Evolutionary conservation across 2,329 filamentous ascomycete species (phyloP), one percentile per base, ranked within the genome.

Genomic region (Alternaria hordeiaustralica): DNA sequence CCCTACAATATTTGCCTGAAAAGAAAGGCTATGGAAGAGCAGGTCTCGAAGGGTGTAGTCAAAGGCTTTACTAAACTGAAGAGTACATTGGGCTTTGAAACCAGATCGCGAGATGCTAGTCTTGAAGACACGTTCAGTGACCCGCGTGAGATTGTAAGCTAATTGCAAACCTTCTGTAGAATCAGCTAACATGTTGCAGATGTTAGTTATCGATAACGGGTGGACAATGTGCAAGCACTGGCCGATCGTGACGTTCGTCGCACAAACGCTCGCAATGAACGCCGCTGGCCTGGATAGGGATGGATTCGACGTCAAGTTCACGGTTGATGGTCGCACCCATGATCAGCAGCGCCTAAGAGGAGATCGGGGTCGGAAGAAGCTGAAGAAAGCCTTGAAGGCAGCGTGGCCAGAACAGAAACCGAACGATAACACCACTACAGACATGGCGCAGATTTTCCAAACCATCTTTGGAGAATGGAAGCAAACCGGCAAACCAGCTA

Each of bases 221-320:
- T 50, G 25, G 7, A 56, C 61, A 1, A 71, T 71, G 70, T 41
- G 12, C 3, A 11, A 12, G 4, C 60, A 66, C 51, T 73, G 70
- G 70, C 53, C 61, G 0, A 59, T 66, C 3, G 55, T 65, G 5
- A 59, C 30, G 6, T 72, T 71, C 23, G 65, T 72, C 2, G 58
- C 60, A 4, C 47, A 69, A 28, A 72, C 69, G 2, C 51, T 71
- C 6, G 63, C 60, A 2, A 70, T 61, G 53, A 63, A 64, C 26
- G 49, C 65, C 28, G 62, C 65, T 4, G 65, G 67, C 12, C 36
- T 70, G 5, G 67, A 71, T n/a, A 61, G 58, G n/a, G 53, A 55
- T 30, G 70, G 70, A 3, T 44, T 69, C 15, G 70, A 72, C 30
- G 13, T 70, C 13, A 58, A 36, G 4, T 71, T 71, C 44, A 71